Evolutionary conservation across 2,329 filamentous ascomycete species (phyloP), one percentile per base, ranked within the genome.

Genomic region (Neofusicoccum parvum): DNA sequence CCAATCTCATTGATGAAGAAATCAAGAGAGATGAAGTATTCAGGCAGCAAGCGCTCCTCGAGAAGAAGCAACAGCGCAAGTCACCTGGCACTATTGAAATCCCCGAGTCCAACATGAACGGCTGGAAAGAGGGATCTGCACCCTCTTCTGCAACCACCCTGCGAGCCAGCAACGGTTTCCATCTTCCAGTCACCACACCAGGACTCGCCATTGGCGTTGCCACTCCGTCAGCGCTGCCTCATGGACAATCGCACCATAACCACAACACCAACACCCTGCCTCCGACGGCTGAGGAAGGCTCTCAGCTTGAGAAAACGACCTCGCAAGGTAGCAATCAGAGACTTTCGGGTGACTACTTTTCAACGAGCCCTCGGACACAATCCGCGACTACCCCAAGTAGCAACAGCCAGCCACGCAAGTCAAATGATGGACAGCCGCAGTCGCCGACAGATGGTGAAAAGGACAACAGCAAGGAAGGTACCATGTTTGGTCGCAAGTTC

Each of bases 1-100:
- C 90, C 10, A 90, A 91, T 64, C 83, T 98, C 48, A 90, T 99
- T 63, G 91, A 96, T 67, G 94, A 97, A 76, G 92, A 98, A 76
- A 91, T 97, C 70, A 88, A 86, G 69, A 87, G 92, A 62, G 95
- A 99, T 73, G 88, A 91, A 72, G 81, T 80, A 0, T 88, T 91
- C 74, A 87, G 94, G n/a, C 82, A 87, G 50, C 85, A 86, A 51
- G 80, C 96, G 7, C 86, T 92, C 60, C 85, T 87, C 39, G 87
- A 88, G 67, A 87, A 88, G 71, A 83, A 85, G 36, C 83, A 82
- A 46, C 83, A 86, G 51, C 74, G 82, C 2, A 86, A 87, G 70
- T 84, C 87, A 0, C 88, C 90, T 0, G 81, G 80, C 1, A 88
- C 87, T 17, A 91, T 88, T 51, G 80, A 86, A 67, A 76, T 89